A percentile compares a stretch with the other conserved stretches of the same genome.
Conservation (phyloP, 345 rosid genomes). For the Diplotaxis tenuifolia region DNA sequence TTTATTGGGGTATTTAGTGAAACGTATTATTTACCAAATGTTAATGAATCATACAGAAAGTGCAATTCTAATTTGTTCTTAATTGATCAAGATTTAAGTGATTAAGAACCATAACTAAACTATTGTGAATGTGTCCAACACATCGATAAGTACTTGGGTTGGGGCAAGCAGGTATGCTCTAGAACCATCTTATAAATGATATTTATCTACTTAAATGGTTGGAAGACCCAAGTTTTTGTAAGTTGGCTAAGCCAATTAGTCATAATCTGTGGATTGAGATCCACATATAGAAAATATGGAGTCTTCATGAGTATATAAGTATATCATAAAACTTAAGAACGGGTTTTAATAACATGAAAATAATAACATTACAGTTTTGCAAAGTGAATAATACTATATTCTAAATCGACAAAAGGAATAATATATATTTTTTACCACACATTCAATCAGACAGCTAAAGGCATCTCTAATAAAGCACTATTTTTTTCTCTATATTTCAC, state of each 20-base stretch:
- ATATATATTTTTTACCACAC: background rate
- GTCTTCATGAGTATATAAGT: background rate
- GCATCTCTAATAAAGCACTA: too few species aligned
- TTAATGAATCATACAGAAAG: background rate
- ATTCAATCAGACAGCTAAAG: background rate
- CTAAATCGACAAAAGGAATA: background rate
- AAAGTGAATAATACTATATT: background rate
- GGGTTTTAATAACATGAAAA: background rate
- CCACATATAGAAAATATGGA: background rate
- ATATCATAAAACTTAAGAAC: too few species aligned
- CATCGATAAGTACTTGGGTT: background rate
- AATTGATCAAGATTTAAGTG: background rate
- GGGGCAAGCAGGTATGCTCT: background rate
- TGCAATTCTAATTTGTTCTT: background rate
- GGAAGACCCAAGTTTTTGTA: background rate
- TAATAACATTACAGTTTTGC: background rate
- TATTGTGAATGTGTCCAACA: background rate
- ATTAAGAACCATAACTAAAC: background rate
- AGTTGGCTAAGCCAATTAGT: background rate
- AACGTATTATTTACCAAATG: background rate
- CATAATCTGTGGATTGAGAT: background rate
- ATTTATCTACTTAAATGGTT: background rate
- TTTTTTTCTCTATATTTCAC: too few species aligned
- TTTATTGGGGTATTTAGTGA: background rate
- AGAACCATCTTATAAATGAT: background rate